phyloP scores from a whole-genome alignment of 1,284 basidiomycete genomes.

The Dichomitus squalens region DNA sequence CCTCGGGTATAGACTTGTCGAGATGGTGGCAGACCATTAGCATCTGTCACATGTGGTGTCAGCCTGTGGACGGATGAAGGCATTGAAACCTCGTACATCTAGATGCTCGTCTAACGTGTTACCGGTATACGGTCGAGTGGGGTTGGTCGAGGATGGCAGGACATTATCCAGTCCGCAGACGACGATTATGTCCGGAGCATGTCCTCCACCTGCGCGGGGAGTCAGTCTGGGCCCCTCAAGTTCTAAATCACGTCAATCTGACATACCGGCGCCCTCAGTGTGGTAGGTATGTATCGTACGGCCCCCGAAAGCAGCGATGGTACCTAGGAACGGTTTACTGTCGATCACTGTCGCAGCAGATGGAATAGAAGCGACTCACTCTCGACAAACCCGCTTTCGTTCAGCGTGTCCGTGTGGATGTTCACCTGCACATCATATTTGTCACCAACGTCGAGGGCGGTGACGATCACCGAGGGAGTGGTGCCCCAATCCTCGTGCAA shows the following conservation, averaged over 20 bases:
- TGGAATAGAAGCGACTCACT: slow-evolving; percentile 45
- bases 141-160: slow-evolving; percentile 97
- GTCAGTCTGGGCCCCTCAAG: not conserved
- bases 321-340: slow-evolving; percentile 51
- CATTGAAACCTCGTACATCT: slow-evolving; percentile 62
- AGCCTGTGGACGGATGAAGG: slow-evolving; percentile 1
- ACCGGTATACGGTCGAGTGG: slow-evolving; percentile 88
- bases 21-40: slow-evolving; percentile 96
- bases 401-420: slow-evolving; percentile 97
- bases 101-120: slow-evolving; percentile 98
- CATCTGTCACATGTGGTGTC: slow-evolving; percentile 63
- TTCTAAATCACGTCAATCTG: not conserved
- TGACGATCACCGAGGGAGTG: slow-evolving; percentile 85
- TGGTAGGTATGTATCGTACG: slow-evolving; percentile 99
- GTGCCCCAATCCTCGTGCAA: slow-evolving; percentile 99
- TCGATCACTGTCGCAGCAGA: not conserved
- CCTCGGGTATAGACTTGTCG: slow-evolving; percentile 88
- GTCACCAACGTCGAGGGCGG: slow-evolving; percentile 83
- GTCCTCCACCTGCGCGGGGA: slow-evolving; percentile 76
- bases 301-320: slow-evolving; percentile 88
- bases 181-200: slow-evolving; percentile 97
- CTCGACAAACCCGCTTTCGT: slow-evolving; percentile 94
- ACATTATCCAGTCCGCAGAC: slow-evolving; percentile 92
- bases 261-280: slow-evolving; percentile 86
- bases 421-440: slow-evolving; percentile 97